Evolutionary conservation across 179 eudicot genomes (phyloP).

Genomic region (Spinacia oleracea): DNA sequence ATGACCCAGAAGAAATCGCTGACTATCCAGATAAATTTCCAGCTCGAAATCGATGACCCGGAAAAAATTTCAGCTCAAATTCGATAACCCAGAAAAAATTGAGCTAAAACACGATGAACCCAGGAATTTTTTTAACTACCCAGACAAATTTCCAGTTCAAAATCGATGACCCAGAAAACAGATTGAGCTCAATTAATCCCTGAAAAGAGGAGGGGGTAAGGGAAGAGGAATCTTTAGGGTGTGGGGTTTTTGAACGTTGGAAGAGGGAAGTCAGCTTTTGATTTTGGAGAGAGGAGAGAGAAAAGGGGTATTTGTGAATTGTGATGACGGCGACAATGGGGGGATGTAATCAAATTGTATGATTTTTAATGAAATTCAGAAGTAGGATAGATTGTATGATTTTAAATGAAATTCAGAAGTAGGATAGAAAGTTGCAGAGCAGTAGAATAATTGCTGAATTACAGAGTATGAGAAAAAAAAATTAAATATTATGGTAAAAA

Average conservation of each 20-base stretch:
- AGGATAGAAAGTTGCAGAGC: background rate
- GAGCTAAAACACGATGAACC: background rate
- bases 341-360: background rate
- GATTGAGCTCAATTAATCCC: slow-evolving; percentile 1
- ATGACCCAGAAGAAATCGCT: background rate
- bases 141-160: slow-evolving; percentile 10
- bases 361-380: background rate
- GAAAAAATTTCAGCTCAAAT: background rate
- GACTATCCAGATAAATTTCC: slow-evolving; percentile 11
- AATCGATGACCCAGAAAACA: background rate
- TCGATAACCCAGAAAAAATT: background rate
- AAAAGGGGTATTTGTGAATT: background rate
- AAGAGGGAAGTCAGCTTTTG: slow-evolving; percentile 30
- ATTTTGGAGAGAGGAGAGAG: slow-evolving; percentile 19
- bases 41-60: slow-evolving; percentile 9
- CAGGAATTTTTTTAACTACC: background rate
- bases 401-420: background rate
- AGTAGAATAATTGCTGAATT: background rate
- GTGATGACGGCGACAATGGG: slow-evolving; percentile 28
- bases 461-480: background rate
- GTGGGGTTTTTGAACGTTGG: slow-evolving; percentile 34
- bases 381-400: background rate
- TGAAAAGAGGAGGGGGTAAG: background rate
- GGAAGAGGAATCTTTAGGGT: slow-evolving; percentile 16
- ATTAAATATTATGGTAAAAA: background rate